phyloP scores from a whole-genome alignment of 495 filamentous ascomycete species.

The Bathelium albidoporum region DNA sequence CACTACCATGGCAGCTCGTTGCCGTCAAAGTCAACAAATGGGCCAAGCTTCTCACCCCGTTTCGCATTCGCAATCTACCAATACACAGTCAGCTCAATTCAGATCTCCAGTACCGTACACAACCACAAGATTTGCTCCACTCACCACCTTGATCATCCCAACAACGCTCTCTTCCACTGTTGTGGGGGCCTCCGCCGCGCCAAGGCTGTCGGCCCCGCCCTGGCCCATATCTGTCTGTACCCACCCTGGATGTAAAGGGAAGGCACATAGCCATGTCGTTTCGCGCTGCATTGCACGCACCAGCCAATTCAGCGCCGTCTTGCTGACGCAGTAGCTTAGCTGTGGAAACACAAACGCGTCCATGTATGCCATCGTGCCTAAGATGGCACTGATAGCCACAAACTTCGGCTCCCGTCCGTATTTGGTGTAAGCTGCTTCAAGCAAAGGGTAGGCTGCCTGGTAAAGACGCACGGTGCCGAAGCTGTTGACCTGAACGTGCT shows the following conservation, averaged over 20 bases:
- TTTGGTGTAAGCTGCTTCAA: background rate
- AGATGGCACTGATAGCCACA: background rate
- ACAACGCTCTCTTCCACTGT: background rate
- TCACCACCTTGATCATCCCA: background rate
- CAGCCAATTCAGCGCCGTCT: constrained; percentile 4
- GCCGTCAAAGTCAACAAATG: background rate
- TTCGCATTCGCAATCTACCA: constrained; percentile 2
- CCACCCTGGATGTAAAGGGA: background rate
- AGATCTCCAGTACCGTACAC: background rate
- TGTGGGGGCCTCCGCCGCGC: background rate
- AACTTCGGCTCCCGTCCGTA: background rate
- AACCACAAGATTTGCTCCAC: background rate
- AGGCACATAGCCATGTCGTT: background rate
- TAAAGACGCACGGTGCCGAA: constrained; percentile 2
- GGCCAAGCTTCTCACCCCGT: background rate
- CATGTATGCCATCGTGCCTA: background rate
- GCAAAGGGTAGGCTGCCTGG: background rate
- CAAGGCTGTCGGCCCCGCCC: background rate
- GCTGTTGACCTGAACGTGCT: constrained; percentile 9
- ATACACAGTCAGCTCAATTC: background rate
- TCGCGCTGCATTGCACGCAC: background rate
- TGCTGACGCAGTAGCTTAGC: constrained; percentile 1
- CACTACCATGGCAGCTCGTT: background rate
- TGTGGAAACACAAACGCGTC: background rate
- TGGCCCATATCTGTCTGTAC: background rate